Evolutionary conservation across 176 grass and related monocot genomes (phyloP).

Genomic region (Juncus effusus): DNA sequence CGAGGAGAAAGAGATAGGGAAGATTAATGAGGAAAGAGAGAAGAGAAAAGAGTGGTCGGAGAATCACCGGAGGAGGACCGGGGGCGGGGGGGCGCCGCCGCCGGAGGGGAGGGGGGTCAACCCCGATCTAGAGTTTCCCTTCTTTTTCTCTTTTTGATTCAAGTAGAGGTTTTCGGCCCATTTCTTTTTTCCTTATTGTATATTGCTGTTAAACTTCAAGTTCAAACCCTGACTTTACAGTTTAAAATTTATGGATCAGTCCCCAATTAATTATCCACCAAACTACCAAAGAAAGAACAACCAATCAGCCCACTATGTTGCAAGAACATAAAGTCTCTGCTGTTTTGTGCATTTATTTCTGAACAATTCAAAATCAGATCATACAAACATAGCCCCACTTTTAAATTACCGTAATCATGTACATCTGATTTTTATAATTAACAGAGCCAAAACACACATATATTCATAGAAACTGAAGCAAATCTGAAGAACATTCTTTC

Average conservation of each 20-base stretch:
- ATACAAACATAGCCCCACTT: too few species aligned
- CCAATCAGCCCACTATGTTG: background rate
- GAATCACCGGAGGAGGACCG: too few species aligned
- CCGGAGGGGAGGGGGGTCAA: too few species aligned
- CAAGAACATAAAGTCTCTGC: background rate
- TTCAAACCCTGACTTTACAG: too few species aligned
- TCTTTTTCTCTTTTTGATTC: background rate
- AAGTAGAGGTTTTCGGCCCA: background rate
- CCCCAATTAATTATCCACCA: background rate
- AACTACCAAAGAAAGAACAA: background rate
- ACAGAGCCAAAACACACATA: background rate
- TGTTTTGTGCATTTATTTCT: background rate
- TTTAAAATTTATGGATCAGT: background rate
- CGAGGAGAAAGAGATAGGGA: too few species aligned
- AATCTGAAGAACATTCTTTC: background rate
- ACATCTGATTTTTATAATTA: background rate
- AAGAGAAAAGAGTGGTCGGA: too few species aligned
- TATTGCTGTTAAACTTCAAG: too few species aligned
- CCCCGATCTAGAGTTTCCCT: background rate
- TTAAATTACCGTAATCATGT: too few species aligned
- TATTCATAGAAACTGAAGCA: background rate
- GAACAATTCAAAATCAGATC: background rate
- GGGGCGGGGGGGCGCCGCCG: too few species aligned
- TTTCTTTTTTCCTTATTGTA: background rate
- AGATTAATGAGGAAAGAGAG: too few species aligned